Conservation (phyloP, 495 filamentous ascomycete genomes). For the Penicillium flavigenum region DNA sequence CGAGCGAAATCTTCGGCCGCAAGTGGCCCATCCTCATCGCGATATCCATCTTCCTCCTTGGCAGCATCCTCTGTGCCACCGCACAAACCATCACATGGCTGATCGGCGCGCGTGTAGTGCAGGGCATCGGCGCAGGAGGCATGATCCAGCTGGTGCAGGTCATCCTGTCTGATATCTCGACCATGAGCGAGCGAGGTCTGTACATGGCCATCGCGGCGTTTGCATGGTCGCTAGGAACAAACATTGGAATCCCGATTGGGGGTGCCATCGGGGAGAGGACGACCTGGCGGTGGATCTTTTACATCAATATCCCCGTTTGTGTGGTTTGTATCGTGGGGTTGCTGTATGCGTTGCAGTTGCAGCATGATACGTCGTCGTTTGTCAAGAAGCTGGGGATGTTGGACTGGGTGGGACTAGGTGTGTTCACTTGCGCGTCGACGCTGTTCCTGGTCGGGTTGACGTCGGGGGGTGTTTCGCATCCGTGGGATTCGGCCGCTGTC, state of each 20-base stretch:
- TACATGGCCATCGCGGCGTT: background rate
- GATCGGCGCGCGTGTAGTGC: background rate
- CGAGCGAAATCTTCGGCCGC: background rate
- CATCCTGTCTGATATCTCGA: background rate
- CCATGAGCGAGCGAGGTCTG: background rate
- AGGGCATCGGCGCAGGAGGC: background rate
- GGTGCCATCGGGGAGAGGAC: background rate
- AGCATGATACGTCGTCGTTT: background rate
- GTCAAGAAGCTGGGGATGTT: background rate
- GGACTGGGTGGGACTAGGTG: background rate
- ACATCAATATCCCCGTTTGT: background rate
- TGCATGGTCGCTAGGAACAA: background rate
- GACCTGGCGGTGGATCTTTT: background rate
- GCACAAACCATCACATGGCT: background rate
- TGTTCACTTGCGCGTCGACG: background rate
- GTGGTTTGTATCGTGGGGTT: background rate
- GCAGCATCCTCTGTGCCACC: background rate
- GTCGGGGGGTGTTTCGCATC: background rate
- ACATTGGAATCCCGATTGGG: background rate
- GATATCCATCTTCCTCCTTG: background rate
- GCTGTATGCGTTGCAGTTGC: background rate
- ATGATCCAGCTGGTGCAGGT: background rate
- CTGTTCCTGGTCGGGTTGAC: background rate
- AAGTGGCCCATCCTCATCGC: background rate
- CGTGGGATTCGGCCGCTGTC: background rate